phyloP scores from a whole-genome alignment of 768 basidiomycete species.

The Pleurotus eryngii region DNA sequence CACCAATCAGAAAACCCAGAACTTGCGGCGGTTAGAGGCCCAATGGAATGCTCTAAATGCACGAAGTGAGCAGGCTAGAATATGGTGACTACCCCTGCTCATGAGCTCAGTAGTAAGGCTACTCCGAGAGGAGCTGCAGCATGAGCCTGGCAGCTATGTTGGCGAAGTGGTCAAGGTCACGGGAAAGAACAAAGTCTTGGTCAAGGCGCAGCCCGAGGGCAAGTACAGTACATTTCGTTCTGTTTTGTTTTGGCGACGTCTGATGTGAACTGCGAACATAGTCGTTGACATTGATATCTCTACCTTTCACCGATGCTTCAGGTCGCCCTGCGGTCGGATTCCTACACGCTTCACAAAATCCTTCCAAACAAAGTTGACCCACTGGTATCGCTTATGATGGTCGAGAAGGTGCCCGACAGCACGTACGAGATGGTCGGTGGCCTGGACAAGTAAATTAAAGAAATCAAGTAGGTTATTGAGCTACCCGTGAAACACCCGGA shows the following conservation, averaged over 20 bases:
- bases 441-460: conserved; percentile 97
- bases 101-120: conserved; percentile 60
- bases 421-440: conserved; percentile 99
- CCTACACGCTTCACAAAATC: conserved; percentile 94
- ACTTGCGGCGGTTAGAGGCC: conserved; percentile 90
- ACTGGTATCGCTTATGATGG: conserved; percentile 99
- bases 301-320: conserved; percentile 83
- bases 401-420: conserved; percentile 98
- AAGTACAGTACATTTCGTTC: conserved; percentile 83
- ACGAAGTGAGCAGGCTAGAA: conserved; percentile 57
- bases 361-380: conserved; percentile 98
- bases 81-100: background rate
- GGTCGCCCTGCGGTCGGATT: conserved; percentile 95
- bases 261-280: conserved; percentile 24
- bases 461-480: conserved; percentile 96
- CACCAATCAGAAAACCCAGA: conserved; percentile 96
- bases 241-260: background rate
- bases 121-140: conserved; percentile 89
- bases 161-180: conserved; percentile 97
- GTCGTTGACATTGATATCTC: conserved; percentile 90
- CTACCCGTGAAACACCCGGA: conserved; percentile 86
- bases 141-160: conserved; percentile 96
- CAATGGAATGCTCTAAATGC: conserved; percentile 97
- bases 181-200: conserved; percentile 98
- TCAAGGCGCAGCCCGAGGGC: conserved; percentile 98